Base-by-base conservation (phyloP, 768 basidiomycete genomes). In the Psilocybe subaeruginosa region DNA sequence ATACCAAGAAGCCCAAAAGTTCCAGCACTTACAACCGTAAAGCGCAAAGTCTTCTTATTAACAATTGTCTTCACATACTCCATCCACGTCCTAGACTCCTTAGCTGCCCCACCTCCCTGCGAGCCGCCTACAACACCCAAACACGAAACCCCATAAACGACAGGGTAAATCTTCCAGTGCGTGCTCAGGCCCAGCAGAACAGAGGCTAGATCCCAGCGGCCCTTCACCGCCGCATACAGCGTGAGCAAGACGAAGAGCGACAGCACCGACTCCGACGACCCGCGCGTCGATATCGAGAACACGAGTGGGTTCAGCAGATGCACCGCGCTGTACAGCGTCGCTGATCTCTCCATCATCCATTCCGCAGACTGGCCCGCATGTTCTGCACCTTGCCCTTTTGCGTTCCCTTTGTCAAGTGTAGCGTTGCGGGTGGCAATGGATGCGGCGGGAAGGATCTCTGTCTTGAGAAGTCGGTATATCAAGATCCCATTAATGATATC, bases 81-180 rank as follows among this genome's bases (percentile, higher is more conserved):
- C 54, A 64, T 66, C 68, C 66, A 60, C 14, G 67, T 60, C 17
- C 50, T 54, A 47, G 59, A 6, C 23, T 23, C 23, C 23, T 23
- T 23, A 23, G 23, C 23, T 23, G 23, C 23, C 23, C 52, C 51
- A 8, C 43, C 33, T 48, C 8, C 4, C 37, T 23, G 19, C 3
- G 35, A 45, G 2, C 69, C 61, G 14, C 74, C 74, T 51, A 90
- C 74, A 46, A 83, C 79, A 0, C 86, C 84, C 58, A 95, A 75
- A 62, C 93, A 88, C 39, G 87, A 84, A n/a, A 90, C 82, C 0
- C 90, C 92, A 71, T 98, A 98, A 58, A 99, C 85, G 65, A 96
- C 80, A 0, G 97, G 97, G 70, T 97, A 99, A 58, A 99, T 93
- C 76, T 99, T 99, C 93, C 95, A 97, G 68, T 98, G 95, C 0